A percentile compares a stretch with the other conserved stretches of the same genome.
phyloP scores from a whole-genome alignment of 2,329 filamentous ascomycete species.

The Ceratocystis alfenasii region DNA sequence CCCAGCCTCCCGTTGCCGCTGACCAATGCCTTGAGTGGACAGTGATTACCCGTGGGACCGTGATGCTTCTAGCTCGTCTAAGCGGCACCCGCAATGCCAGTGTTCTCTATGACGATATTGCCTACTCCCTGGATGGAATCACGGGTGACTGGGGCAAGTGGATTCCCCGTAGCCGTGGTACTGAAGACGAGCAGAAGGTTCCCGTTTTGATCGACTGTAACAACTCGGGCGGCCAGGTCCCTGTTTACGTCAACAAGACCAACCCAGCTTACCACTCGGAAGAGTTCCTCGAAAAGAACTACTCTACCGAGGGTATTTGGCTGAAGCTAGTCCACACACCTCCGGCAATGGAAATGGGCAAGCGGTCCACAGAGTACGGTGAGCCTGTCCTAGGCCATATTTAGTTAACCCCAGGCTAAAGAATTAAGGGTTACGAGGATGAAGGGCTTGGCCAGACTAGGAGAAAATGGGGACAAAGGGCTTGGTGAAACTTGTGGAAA shows the following conservation, averaged over 20 bases:
- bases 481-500: not conserved
- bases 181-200: not conserved
- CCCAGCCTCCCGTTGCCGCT: not conserved
- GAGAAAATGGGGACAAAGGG: not conserved
- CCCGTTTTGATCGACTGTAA: slow-evolving; percentile 19
- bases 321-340: slow-evolving; percentile 19
- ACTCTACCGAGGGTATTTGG: slow-evolving; percentile 17
- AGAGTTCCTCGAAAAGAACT: slow-evolving; percentile 12
- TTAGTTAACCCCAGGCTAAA: not conserved
- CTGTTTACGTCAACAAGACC: slow-evolving; percentile 18
- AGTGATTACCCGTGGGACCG: slow-evolving; percentile 20
- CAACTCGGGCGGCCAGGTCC: slow-evolving; percentile 20
- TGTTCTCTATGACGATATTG: slow-evolving; percentile 21
- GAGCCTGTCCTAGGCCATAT: not conserved
- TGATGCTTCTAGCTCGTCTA: slow-evolving; percentile 20
- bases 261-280: slow-evolving; percentile 18
- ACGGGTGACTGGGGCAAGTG: slow-evolving; percentile 19
- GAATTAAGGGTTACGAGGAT: not conserved
- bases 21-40: slow-evolving; percentile 22
- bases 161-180: slow-evolving; percentile 10
- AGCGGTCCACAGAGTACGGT: not conserved
- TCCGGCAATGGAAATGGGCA: not conserved
- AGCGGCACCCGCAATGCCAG: slow-evolving; percentile 16
- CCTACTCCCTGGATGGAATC: slow-evolving; percentile 21
- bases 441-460: not conserved